A percentile compares a stretch with the other conserved stretches of the same genome.
These are phyloP conservation scores for Euphrasia arctica DNA, from an alignment of 305 asterid genomes.

Conservation along the genomic window DNA sequence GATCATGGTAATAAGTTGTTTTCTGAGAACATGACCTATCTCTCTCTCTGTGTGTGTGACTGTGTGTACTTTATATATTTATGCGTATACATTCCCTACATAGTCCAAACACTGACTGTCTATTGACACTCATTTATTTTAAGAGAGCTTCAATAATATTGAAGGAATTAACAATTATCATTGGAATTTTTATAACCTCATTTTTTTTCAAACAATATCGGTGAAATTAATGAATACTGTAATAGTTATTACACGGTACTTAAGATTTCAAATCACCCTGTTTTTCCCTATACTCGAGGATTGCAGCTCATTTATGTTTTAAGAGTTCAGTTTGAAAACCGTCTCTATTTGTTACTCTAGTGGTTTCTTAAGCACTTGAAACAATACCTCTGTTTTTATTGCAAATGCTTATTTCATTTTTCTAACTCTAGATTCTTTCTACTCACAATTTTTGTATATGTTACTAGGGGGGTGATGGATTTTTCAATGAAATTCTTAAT, in stretches of 20 bases:
- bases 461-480: conserved; percentile 95
- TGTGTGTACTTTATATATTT: background rate
- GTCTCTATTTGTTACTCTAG: background rate
- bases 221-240: too few relatives aligned
- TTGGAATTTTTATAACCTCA: too few relatives aligned
- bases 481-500: conserved; percentile 85
- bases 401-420: background rate
- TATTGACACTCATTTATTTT: too few relatives aligned
- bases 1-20: conserved; percentile 15
- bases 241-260: too few relatives aligned
- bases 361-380: too few relatives aligned
- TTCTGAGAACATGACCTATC: background rate
- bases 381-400: too few relatives aligned
- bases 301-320: too few relatives aligned
- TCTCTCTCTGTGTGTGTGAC: background rate
- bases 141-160: too few relatives aligned
- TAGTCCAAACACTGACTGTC: too few relatives aligned
- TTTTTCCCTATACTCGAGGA: background rate
- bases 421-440: conserved; percentile 1
- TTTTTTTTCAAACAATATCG: too few relatives aligned
- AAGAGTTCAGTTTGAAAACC: background rate
- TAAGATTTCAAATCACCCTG: too few relatives aligned
- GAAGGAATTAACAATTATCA: too few relatives aligned
- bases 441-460: conserved; percentile 21
- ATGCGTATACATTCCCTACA: conserved; percentile 1